Base-by-base conservation (phyloP, 305 asterid genomes). In the Solanum hybrid region DNA sequence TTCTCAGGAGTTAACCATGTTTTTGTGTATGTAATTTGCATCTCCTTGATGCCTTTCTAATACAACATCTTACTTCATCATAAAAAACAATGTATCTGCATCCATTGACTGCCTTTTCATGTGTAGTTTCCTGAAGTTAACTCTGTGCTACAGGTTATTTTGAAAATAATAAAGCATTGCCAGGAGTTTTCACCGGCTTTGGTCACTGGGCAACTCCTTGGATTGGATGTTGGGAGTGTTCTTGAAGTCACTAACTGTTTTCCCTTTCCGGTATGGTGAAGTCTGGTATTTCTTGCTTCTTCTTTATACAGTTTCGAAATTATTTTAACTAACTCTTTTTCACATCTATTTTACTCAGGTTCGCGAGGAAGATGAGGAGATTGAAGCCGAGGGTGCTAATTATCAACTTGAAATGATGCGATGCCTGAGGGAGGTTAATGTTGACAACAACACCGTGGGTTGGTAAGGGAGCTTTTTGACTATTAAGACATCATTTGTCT, bases 361-460 rank as follows among this genome's bases (percentile, higher is more conserved):
- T 82, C 96, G 99, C 12, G 99, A 96, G 92, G 99, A 97, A 90
- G 99, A 97, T 89, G 99, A 97, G 90, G 99, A 97, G 95, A 90
- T 95, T 64, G 99, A 97, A 93, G 97, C 98, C 1, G 99, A 97
- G 86, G 99, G 99, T 88, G 98, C 99, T 87, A 97, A 95, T 92
- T 97, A 97, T 92, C 99, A 97, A 93, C 99, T 97, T 88, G 99
- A 97, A 90, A 95, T 97, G 99, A 97, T 97, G 99, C 93, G 99
- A 91, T 97, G 99, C 94, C 90, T 97, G 88, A 92, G 99, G 89
- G 99, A 97, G 93, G 99, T 97, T 92, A 97, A 97, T 92, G 99
- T 97, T 36, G 99, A 97, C 94, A 97, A 97, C 93, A 96, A 97
- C 92, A 97, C 99, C 3, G 99, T 96, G 90, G 99, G 98, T 81